phyloP scores from a whole-genome alignment of 441 rosid species.

The Raphanus hybrid region DNA sequence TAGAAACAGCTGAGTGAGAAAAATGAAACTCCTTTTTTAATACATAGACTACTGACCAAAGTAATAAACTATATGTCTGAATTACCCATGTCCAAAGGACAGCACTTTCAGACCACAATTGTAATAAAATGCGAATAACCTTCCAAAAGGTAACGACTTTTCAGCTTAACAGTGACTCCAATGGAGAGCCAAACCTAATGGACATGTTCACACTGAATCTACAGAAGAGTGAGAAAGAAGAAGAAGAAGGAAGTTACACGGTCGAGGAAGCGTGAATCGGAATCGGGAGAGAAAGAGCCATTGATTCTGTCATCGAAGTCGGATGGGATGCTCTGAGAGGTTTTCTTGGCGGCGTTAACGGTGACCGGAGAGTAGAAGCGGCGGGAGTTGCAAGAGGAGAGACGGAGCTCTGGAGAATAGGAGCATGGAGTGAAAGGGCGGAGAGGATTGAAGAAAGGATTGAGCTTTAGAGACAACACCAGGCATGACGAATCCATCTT shows the following conservation, averaged over 20 bases:
- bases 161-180: not conserved
- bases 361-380: conserved; percentile 45
- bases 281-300: conserved; percentile 59
- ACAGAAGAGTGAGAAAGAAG: not conserved
- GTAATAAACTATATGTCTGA: conserved; percentile 9
- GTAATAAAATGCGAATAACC: not conserved
- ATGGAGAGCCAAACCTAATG: conserved; percentile 6
- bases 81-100: conserved; percentile 2
- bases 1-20: conserved; percentile 6
- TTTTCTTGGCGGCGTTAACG: conserved; percentile 39
- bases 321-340: conserved; percentile 46
- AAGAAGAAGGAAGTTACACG: conserved; percentile 51
- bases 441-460: conserved; percentile 31
- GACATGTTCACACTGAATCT: not conserved
- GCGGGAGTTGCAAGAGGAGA: conserved; percentile 34
- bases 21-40: not conserved
- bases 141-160: not conserved
- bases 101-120: conserved; percentile 1
- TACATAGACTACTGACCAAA: not conserved
- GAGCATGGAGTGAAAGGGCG: conserved; percentile 31
- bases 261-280: conserved; percentile 80
- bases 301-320: conserved; percentile 63
- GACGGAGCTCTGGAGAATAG: conserved; percentile 26
- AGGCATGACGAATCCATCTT: conserved; percentile 49
- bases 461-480: conserved; percentile 40